A percentile compares a stretch with the other conserved stretches of the same genome.
These are phyloP conservation scores for Fusarium sp. DNA, from an alignment of 2,329 filamentous ascomycete species.

Conservation along the genomic window DNA sequence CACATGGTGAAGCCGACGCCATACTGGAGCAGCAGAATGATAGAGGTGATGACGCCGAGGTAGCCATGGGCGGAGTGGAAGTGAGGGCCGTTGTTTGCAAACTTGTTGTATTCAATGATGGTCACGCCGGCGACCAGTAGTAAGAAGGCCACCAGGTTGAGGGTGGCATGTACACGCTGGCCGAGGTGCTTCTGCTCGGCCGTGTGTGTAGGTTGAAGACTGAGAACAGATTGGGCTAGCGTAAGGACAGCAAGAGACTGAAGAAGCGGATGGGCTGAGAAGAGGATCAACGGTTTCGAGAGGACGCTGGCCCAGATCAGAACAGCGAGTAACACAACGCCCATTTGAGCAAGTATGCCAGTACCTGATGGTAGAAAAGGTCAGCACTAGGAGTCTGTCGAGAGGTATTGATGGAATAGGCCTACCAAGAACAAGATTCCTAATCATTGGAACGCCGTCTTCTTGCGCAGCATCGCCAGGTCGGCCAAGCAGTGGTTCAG, in stretches of 20 bases:
- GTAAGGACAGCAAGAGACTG: slow-evolving; percentile 74
- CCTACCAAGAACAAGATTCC: slow-evolving; percentile 80
- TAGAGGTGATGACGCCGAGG: slow-evolving; percentile 79
- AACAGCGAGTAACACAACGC: slow-evolving; percentile 76
- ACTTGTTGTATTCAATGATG: slow-evolving; percentile 87
- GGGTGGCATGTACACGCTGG: slow-evolving; percentile 69
- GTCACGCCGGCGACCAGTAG: slow-evolving; percentile 70
- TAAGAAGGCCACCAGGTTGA: slow-evolving; percentile 73
- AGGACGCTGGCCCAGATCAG: slow-evolving; percentile 84
- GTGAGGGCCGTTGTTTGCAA: slow-evolving; percentile 70
- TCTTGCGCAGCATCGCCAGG: slow-evolving; percentile 78
- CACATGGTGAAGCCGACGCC: slow-evolving; percentile 85
- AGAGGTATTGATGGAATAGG: too few species aligned
- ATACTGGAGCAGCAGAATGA: slow-evolving; percentile 76
- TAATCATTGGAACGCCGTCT: slow-evolving; percentile 68
- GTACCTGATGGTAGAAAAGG: slow-evolving; percentile 66
- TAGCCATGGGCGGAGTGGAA: slow-evolving; percentile 85
- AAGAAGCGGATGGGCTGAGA: slow-evolving; percentile 86
- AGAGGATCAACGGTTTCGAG: slow-evolving; percentile 75
- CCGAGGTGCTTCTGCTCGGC: slow-evolving; percentile 73
- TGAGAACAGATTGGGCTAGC: slow-evolving; percentile 79
- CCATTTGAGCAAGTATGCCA: slow-evolving; percentile 80
- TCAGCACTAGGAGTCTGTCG: slow-evolving; percentile 7
- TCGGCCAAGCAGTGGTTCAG: slow-evolving; percentile 58
- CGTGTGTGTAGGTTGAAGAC: slow-evolving; percentile 88